Conservation (phyloP, 2,329 filamentous ascomycete genomes). For the Botrytis hyacinthi region DNA sequence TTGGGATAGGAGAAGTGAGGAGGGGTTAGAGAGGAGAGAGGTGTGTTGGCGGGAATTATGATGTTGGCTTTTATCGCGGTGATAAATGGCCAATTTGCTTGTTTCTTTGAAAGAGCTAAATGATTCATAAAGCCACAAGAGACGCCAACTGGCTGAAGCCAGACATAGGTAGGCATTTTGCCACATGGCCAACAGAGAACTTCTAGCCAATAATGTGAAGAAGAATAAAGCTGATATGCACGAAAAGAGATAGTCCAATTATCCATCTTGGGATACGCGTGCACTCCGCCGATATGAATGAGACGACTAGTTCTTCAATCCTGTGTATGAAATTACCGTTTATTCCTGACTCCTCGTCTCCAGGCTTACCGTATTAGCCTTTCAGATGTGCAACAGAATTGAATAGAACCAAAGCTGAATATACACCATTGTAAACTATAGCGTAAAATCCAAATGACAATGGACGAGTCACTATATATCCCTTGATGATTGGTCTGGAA, state of each 20-base stretch:
- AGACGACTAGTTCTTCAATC: neutral
- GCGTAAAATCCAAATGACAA: neutral
- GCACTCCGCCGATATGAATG: neutral
- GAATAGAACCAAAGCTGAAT: neutral
- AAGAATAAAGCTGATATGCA: neutral
- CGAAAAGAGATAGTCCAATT: neutral
- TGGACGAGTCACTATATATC: neutral
- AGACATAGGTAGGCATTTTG: neutral
- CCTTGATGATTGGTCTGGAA: neutral
- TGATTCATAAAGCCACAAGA: neutral
- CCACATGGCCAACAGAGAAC: neutral
- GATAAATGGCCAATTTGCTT: neutral
- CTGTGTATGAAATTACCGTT: neutral
- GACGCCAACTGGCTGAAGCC: neutral
- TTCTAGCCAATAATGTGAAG: neutral
- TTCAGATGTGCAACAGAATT: neutral
- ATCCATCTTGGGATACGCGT: neutral
- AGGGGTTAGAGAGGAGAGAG: neutral
- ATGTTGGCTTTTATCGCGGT: too few relatives aligned
- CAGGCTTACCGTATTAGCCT: neutral
- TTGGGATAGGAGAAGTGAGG: constrained; percentile 8
- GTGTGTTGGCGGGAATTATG: neutral
- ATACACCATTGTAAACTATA: too few relatives aligned
- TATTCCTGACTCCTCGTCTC: neutral
- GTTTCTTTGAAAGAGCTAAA: neutral